A percentile compares a stretch with the other conserved stretches of the same genome.
phyloP scores from a whole-genome alignment of 345 rosid species.

The Linum trigynum region DNA sequence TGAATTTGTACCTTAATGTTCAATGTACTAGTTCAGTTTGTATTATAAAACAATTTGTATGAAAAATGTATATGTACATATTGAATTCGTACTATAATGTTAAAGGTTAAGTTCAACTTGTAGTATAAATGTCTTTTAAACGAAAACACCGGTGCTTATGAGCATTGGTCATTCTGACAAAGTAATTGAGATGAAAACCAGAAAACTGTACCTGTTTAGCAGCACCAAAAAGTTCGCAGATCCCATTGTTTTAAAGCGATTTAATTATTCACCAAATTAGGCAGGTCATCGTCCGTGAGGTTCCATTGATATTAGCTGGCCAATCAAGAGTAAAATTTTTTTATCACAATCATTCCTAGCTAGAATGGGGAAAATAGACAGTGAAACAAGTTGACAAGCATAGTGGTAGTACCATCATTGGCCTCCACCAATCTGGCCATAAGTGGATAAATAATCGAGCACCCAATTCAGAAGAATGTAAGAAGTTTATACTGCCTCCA shows the following conservation, averaged over 20 bases:
- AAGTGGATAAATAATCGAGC: neutral
- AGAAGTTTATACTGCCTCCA: too few relatives aligned
- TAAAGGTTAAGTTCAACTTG: neutral
- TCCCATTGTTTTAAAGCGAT: neutral
- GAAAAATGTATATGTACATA: too few relatives aligned
- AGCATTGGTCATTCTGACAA: constrained; percentile 9
- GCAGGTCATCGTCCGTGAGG: neutral
- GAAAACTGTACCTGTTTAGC: neutral
- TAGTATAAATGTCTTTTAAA: neutral
- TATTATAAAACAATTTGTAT: too few relatives aligned
- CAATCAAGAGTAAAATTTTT: constrained; percentile 6
- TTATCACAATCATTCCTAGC: constrained; percentile 11
- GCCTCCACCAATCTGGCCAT: neutral
- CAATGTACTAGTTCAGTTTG: too few relatives aligned
- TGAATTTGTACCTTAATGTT: too few relatives aligned
- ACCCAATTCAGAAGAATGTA: too few relatives aligned
- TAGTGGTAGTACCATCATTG: neutral
- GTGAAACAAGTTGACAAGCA: neutral
- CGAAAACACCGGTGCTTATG: neutral
- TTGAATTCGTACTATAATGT: too few relatives aligned
- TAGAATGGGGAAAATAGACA: neutral
- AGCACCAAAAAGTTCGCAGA: neutral
- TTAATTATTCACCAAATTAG: neutral
- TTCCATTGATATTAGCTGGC: constrained; percentile 1
- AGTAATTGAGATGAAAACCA: constrained; percentile 12